Percentiles rank a stretch among this genome's conserved stretches.
Conservation (phyloP, 441 rosid genomes). For the Francoa sonchifolia region DNA sequence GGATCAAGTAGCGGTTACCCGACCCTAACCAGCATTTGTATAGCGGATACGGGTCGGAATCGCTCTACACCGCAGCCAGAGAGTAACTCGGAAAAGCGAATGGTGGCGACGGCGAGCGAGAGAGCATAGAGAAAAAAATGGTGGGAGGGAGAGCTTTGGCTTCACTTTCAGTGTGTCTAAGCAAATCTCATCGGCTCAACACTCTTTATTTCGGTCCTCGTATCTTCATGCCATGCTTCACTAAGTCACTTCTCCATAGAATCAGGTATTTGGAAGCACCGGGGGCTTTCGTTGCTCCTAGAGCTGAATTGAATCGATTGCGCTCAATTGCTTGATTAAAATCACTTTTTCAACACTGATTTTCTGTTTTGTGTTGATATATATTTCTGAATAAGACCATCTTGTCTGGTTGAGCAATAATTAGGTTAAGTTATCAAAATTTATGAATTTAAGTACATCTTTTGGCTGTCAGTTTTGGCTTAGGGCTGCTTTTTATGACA, state of each 20-base stretch:
- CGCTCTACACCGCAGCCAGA: background rate
- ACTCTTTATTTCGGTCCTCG: background rate
- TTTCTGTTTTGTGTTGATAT: too few relatives aligned
- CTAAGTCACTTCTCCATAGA: background rate
- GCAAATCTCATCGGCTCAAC: background rate
- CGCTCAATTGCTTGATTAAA: too few relatives aligned
- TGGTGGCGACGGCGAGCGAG: background rate
- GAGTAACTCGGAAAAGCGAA: background rate
- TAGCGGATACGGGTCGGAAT: background rate
- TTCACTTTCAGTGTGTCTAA: constrained; percentile 1
- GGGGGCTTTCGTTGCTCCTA: background rate
- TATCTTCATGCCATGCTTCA: background rate
- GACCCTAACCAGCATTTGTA: background rate
- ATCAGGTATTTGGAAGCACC: background rate
- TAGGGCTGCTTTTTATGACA: too few relatives aligned
- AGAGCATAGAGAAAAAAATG: too few relatives aligned
- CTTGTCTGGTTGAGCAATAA: too few relatives aligned
- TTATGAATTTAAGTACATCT: too few relatives aligned
- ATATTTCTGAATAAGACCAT: too few relatives aligned
- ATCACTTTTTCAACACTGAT: background rate
- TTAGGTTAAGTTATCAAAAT: too few relatives aligned
- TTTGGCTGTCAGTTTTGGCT: too few relatives aligned
- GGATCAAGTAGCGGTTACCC: too few relatives aligned
- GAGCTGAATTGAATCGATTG: background rate
- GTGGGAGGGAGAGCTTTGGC: background rate